Base-by-base conservation (phyloP, 495 filamentous ascomycete genomes). In the Penicillium salamii region DNA sequence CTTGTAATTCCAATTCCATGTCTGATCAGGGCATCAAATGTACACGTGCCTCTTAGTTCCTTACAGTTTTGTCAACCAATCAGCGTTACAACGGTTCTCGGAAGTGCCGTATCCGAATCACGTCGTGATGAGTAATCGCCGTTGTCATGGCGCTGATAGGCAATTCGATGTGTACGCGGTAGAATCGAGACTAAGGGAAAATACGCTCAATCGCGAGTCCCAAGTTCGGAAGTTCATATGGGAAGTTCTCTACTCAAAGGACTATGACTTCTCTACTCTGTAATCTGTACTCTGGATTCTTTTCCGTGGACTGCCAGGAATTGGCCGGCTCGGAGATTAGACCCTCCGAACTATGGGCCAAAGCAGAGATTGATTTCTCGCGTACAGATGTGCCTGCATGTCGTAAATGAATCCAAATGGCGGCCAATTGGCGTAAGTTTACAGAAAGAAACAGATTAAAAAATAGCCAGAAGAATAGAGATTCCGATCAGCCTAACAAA, bases 31-130 rank as follows among this genome's bases (percentile, higher is more conserved):
- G 26, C 6, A 21, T 17, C 24, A 48, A 31, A 32, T 39, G 35
- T 43, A 36, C 19, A 55, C 53, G 56, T 57, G 59, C 51, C 36
- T 7, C 3, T 7, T 1, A 12, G 19, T 46, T 43, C 18, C 28
- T 28, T 47, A 29, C 19, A 46, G 7, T 35, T 18, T 40, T n/a
- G n/a, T 17, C 34, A 40, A n/a, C 42, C 39, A 49, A 52, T 53
- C 45, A 54, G 36, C 20, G 38, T 3, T 17, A 9, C 20, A 42
- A 15, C 23, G 52, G 20, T 15, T 32, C 20, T 39, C 42, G 52
- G 59, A 31, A 44, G 14, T 20, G 39, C 34, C 23, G 18, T 46
- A 46, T 52, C 55, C 59, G 46, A 55, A 23, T 62, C 52, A 60
- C 46, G 59, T 50, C 43, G 43, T 32, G 40, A 29, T 46, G 44